Evolutionary conservation across 208 protist species (phyloP), one percentile per base, ranked within the genome.

Genomic region (Crithidia mellificae): DNA sequence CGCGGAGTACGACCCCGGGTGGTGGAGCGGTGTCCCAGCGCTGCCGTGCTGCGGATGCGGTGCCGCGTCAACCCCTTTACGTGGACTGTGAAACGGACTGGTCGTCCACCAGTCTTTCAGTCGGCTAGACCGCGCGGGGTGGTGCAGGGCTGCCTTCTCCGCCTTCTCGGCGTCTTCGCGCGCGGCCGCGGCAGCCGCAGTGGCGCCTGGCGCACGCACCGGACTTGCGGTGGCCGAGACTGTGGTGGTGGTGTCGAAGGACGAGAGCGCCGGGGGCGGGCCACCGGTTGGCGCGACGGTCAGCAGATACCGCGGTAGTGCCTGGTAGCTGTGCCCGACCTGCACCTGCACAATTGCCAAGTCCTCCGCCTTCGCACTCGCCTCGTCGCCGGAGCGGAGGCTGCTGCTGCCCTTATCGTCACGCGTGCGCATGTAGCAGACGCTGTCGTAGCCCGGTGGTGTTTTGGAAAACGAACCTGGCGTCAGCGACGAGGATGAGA

Each of bases 281-380:
- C 20, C 25, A 2, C 50, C 44, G 5, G 74, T 53, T 7, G 63
- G 62, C 19, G 39, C 36, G 20, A 92, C 61, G 6, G 75, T 83
- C 36, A 93, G 71, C 11, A 93, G 55, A 52, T 93, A 93, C 29
- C 87, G 84, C 6, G 87, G 80, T 17, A 93, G 66, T 0, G 87
- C 87, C 72, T 90, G 84, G 50, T 88, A 77, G 67, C 85, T 87
- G 58, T 63, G 58, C 12, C 49, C 55, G 0, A 92, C 71, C 36
- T 74, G 70, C 56, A 92, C 63, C 68, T 81, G 73, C 50, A 71
- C 55, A 19, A 68, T 20, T 2, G 57, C 22, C 8, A 68, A 17
- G 12, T 74, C 53, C 24, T 68, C 67, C 9, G n/a, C 66, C 38
- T 25, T 47, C 6, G 41, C 51, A 43, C 57, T 63, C n/a, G 20